Percentiles rank a stretch among this genome's conserved stretches.
Conservation (phyloP, 495 filamentous ascomycete genomes). For the Niebla homalea region DNA sequence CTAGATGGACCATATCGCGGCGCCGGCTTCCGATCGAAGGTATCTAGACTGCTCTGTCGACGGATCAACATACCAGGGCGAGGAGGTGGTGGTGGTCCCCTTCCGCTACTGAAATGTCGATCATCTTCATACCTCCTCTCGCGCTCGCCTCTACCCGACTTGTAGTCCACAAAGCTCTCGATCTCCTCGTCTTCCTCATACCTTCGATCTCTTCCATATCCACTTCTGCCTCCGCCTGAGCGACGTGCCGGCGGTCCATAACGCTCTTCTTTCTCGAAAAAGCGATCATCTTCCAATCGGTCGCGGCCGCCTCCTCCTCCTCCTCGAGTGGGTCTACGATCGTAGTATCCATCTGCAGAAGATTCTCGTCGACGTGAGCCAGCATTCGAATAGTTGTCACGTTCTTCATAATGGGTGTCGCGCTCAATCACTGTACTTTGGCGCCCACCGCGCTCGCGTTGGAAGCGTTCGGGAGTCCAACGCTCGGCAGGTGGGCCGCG, state of each 20-base stretch:
- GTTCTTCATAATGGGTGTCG: constrained; percentile 26
- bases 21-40: constrained; percentile 53
- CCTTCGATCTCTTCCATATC: constrained; percentile 14
- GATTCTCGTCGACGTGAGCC: constrained; percentile 14
- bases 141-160: constrained; percentile 24
- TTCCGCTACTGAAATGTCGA: constrained; percentile 17
- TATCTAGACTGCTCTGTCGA: constrained; percentile 56
- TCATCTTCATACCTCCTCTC: constrained; percentile 26
- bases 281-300: constrained; percentile 36
- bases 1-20: constrained; percentile 34
- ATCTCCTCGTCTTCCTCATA: constrained; percentile 40
- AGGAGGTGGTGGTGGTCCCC: constrained; percentile 20
- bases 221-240: constrained; percentile 12
- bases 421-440: constrained; percentile 26
- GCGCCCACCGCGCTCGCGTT: constrained; percentile 33
- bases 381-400: constrained; percentile 13
- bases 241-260: constrained; percentile 41
- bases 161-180: constrained; percentile 20
- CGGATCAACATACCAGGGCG: constrained; percentile 42
- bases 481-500: constrained; percentile 16
- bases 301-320: constrained; percentile 29
- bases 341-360: constrained; percentile 22
- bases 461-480: constrained; percentile 36
- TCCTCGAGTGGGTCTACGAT: constrained; percentile 20
- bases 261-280: constrained; percentile 41